A percentile compares a stretch with the other conserved stretches of the same genome.
Evolutionary conservation across 1,284 basidiomycete species (phyloP).

Genomic region (Fomitopsis palustris): DNA sequence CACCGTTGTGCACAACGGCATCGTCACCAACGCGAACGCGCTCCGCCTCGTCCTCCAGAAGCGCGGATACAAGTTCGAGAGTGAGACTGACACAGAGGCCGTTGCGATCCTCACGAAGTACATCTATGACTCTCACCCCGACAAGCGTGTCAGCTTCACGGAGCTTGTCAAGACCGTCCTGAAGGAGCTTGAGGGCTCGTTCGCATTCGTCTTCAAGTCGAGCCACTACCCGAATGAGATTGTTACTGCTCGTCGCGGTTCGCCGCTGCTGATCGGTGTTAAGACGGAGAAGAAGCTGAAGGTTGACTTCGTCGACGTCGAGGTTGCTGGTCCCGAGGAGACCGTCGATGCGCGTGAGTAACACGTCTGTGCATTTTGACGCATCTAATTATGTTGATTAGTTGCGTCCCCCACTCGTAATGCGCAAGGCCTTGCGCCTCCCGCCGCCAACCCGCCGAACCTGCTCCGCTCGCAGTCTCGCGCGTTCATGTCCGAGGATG

Average conservation of each 20-base stretch:
- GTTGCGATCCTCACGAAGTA: slow-evolving; percentile 97
- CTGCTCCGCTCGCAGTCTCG: slow-evolving; percentile 94
- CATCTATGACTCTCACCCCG: slow-evolving; percentile 91
- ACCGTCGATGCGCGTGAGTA: slow-evolving; percentile 56
- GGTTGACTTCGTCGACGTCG: slow-evolving; percentile 99
- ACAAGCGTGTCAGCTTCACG: slow-evolving; percentile 88
- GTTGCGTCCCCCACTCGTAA: slow-evolving; percentile 41
- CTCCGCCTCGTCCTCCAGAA: slow-evolving; percentile 94
- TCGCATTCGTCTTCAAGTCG: slow-evolving; percentile 99
- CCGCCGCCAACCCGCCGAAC: slow-evolving; percentile 66
- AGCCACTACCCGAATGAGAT: slow-evolving; percentile 95
- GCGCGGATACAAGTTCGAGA: slow-evolving; percentile 92
- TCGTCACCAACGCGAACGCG: slow-evolving; percentile 93
- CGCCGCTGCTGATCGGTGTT: slow-evolving; percentile 95
- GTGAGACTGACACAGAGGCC: slow-evolving; percentile 97
- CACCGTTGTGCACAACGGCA: slow-evolving; percentile 97
- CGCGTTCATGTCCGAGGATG: slow-evolving; percentile 98
- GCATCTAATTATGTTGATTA: not conserved
- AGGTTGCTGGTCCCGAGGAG: slow-evolving; percentile 80
- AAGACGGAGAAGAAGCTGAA: slow-evolving; percentile 99
- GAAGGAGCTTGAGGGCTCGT: slow-evolving; percentile 98
- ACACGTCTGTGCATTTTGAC: not conserved
- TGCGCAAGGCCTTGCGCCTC: slow-evolving; percentile 65
- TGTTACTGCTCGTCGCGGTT: slow-evolving; percentile 95
- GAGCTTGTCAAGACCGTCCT: slow-evolving; percentile 93